phyloP scores from a whole-genome alignment of 768 basidiomycete genomes.

The Suillus alpinus region DNA sequence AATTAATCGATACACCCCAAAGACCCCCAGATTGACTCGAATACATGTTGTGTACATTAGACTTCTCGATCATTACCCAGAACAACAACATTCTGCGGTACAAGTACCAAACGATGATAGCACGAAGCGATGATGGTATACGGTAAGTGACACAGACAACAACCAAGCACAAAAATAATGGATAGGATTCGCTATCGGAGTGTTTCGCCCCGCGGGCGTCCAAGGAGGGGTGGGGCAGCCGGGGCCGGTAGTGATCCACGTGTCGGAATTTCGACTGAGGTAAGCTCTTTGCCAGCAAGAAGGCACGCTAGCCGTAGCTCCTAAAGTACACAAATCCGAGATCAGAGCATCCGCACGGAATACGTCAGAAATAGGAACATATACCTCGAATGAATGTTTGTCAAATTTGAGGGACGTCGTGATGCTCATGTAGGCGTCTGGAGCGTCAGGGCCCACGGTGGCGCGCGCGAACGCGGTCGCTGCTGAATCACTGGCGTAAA shows the following conservation, averaged over 20 bases:
- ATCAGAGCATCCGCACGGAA: not conserved
- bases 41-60: not conserved
- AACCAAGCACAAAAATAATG: constrained; percentile 14
- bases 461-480: constrained; percentile 21
- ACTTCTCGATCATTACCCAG: not conserved
- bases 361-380: not conserved
- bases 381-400: constrained; percentile 51
- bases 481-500: constrained; percentile 23
- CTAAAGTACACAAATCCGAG: constrained; percentile 24
- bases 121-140: constrained; percentile 1
- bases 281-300: constrained; percentile 42
- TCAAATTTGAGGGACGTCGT: constrained; percentile 35
- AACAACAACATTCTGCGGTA: not conserved
- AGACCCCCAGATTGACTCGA: not conserved
- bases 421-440: constrained; percentile 38
- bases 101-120: not conserved
- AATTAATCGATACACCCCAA: not conserved
- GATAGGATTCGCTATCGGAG: constrained; percentile 20
- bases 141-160: not conserved
- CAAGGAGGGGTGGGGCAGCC: constrained; percentile 21
- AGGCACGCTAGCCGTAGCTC: constrained; percentile 50
- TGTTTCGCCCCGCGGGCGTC: constrained; percentile 31
- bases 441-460: constrained; percentile 4
- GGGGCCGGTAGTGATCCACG: constrained; percentile 23
- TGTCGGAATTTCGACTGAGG: constrained; percentile 35